Percentiles rank a stretch among this genome's conserved stretches.
phyloP scores from a whole-genome alignment of 768 basidiomycete genomes.

The Austroboletus festivus region DNA sequence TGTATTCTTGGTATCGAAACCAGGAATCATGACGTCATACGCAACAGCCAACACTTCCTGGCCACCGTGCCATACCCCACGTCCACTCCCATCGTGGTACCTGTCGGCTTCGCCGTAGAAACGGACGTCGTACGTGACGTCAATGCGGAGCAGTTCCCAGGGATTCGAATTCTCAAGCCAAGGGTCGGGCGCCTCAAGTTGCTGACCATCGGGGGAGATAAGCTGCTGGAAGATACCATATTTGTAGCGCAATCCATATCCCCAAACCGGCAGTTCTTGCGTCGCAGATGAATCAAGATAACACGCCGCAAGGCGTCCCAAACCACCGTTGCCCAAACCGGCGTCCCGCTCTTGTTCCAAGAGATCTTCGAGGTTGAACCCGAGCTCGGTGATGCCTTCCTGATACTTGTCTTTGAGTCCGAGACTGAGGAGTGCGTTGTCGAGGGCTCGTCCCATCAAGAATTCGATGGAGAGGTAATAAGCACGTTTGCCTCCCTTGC shows the following conservation, averaged over 20 bases:
- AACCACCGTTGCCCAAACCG: constrained; percentile 90
- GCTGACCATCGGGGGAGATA: constrained; percentile 79
- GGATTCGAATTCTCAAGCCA: constrained; percentile 88
- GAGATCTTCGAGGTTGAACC: constrained; percentile 87
- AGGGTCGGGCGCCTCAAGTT: constrained; percentile 89
- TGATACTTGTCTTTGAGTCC: constrained; percentile 75
- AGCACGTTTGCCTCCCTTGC: constrained; percentile 82
- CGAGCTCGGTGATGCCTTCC: constrained; percentile 68
- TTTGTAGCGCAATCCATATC: constrained; percentile 89
- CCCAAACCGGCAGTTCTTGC: constrained; percentile 91
- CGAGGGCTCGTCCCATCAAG: constrained; percentile 78
- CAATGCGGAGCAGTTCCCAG: constrained; percentile 84
- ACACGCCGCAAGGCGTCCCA: constrained; percentile 95
- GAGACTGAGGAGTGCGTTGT: constrained; percentile 85
- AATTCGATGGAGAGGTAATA: constrained; percentile 98
- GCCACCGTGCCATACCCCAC: constrained; percentile 79
- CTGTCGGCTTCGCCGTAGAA: constrained; percentile 87
- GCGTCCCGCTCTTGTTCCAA: constrained; percentile 91
- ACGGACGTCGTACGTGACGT: constrained; percentile 80
- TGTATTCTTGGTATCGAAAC: constrained; percentile 74
- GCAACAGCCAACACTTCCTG: constrained; percentile 93
- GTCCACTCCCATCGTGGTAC: constrained; percentile 53
- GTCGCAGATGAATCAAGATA: constrained; percentile 93
- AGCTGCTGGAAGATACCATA: constrained; percentile 96
- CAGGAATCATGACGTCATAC: constrained; percentile 93